Conservation (phyloP, 1,139 yeast species). For the Taphrina flavorubra region DNA sequence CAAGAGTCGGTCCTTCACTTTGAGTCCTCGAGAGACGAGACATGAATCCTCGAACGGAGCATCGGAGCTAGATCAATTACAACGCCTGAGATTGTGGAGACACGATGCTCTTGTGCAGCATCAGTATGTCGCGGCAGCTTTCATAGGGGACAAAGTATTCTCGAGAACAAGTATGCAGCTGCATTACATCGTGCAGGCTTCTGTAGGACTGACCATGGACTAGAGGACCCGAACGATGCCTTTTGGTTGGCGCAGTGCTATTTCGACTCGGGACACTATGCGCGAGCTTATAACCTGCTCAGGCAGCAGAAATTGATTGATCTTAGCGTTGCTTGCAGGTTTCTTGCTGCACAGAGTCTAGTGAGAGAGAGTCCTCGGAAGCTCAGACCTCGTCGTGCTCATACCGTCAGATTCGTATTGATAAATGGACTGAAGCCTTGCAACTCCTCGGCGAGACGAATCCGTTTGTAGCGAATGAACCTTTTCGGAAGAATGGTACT, state of each 20-base stretch:
- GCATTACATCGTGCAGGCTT: no score
- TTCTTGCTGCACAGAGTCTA: constrained; percentile 77
- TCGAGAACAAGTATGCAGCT: constrained; percentile 59
- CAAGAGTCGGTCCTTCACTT: constrained; percentile 1
- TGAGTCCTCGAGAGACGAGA: background rate
- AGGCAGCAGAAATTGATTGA: constrained; percentile 53
- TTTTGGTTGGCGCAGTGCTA: constrained; percentile 95
- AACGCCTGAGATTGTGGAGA: constrained; percentile 85
- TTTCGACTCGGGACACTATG: constrained; percentile 73
- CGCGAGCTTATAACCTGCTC: constrained; percentile 74
- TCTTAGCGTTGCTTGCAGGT: constrained; percentile 73
- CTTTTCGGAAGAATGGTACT: constrained; percentile 22
- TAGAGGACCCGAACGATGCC: constrained; percentile 86
- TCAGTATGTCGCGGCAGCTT: constrained; percentile 87
- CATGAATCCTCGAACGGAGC: background rate
- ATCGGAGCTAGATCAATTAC: constrained; percentile 61
- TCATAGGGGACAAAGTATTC: constrained; percentile 86
- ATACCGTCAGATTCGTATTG: constrained; percentile 60
- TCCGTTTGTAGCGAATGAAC: constrained; percentile 58
- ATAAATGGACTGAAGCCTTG: constrained; percentile 86
- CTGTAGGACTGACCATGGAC: background rate
- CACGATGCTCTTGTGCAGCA: constrained; percentile 94
- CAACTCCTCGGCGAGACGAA: constrained; percentile 83
- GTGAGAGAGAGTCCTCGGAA: constrained; percentile 27
- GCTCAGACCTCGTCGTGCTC: no score